These are phyloP conservation scores for Dentipellis fragilis DNA, from an alignment of 768 basidiomycete genomes.

Conservation along the genomic window DNA sequence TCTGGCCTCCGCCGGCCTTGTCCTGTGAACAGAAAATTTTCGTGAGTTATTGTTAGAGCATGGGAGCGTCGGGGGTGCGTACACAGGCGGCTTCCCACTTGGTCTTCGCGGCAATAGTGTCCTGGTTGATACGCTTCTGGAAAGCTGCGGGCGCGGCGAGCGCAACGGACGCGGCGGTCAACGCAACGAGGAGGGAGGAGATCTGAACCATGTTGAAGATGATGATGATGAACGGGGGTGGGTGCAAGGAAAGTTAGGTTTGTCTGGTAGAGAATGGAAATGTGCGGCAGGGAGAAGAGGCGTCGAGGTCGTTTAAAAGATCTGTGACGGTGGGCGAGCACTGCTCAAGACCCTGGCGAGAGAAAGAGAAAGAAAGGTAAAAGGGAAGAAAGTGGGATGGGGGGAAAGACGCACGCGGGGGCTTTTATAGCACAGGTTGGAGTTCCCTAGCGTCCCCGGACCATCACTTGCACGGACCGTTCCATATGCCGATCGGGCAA, in stretches of 20 bases:
- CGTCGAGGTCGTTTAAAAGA: background rate
- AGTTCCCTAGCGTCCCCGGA: background rate
- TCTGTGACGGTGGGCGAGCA: background rate
- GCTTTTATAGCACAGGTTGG: background rate
- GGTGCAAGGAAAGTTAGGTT: background rate
- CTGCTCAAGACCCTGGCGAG: background rate
- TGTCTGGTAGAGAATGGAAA: background rate
- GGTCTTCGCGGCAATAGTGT: conserved; percentile 28
- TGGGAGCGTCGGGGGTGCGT: no score
- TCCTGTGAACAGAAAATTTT: conserved; percentile 21
- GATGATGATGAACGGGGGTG: background rate
- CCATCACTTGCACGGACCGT: background rate
- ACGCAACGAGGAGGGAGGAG: conserved; percentile 20
- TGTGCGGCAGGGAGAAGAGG: background rate
- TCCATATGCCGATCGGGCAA: background rate
- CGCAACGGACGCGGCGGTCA: conserved; percentile 22
- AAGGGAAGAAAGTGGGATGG: background rate
- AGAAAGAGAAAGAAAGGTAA: background rate
- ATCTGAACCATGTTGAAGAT: conserved; percentile 24
- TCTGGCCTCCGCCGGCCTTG: conserved; percentile 42
- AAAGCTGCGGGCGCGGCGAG: conserved; percentile 25
- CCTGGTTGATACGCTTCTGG: conserved; percentile 37
- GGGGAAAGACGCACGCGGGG: background rate
- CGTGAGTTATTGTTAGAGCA: background rate
- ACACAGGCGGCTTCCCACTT: conserved; percentile 32